phyloP scores from a whole-genome alignment of 352 stramenopile species.

The Phytophthora chlamydospora region DNA sequence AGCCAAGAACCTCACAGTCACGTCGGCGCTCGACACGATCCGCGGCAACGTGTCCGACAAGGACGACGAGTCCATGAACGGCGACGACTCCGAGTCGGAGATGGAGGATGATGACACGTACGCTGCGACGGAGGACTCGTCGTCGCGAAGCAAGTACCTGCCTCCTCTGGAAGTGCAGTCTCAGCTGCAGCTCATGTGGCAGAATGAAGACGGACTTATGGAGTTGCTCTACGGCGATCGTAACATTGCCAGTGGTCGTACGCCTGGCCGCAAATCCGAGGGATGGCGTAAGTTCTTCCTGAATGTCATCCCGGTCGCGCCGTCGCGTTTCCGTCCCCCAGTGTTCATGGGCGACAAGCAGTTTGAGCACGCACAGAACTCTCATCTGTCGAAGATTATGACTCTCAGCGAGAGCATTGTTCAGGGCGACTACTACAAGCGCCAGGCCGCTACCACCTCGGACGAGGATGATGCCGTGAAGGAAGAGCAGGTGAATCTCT shows the following conservation, averaged over 20 bases:
- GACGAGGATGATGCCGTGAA: constrained; percentile 62
- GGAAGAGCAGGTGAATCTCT: constrained; percentile 79
- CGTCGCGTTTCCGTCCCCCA: constrained; percentile 98
- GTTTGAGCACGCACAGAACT: constrained; percentile 98
- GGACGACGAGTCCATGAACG: constrained; percentile 40
- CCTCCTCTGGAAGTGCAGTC: constrained; percentile 95
- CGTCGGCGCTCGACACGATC: constrained; percentile 83
- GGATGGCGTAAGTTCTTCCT: constrained; percentile 97
- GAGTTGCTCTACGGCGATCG: constrained; percentile 93
- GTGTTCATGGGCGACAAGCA: constrained; percentile 95
- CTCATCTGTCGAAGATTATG: constrained; percentile 95
- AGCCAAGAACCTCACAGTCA: constrained; percentile 84
- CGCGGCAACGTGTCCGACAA: constrained; percentile 70
- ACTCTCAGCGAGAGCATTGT: constrained; percentile 91
- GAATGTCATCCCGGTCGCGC: constrained; percentile 96
- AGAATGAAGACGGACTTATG: constrained; percentile 92
- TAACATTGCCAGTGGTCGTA: constrained; percentile 67
- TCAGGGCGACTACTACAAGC: constrained; percentile 72
- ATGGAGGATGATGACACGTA: constrained; percentile 80
- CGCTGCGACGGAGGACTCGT: constrained; percentile 63
- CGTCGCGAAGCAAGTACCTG: constrained; percentile 93
- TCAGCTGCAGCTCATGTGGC: constrained; percentile 95
- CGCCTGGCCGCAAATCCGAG: constrained; percentile 53
- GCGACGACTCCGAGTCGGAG: constrained; percentile 75
- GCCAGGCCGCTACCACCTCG: constrained; percentile 49